Evolutionary conservation across 208 protist species (phyloP).

Genomic region (Acanthamoeba pearcei): DNA sequence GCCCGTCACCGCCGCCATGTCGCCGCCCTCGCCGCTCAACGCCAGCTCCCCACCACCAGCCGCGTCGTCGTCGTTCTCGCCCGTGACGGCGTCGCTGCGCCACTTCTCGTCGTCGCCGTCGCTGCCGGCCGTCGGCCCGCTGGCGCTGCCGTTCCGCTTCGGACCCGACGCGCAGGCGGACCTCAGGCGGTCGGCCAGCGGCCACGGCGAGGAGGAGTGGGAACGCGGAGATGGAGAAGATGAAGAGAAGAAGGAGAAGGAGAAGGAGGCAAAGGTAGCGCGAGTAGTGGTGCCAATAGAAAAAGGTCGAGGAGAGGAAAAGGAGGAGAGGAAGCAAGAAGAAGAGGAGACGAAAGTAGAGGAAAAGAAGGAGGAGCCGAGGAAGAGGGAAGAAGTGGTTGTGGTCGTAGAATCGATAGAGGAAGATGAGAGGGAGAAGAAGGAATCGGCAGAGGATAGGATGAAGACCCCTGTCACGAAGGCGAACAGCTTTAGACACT

Average conservation of each 20-base stretch:
- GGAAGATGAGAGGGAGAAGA: background rate
- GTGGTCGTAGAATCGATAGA: background rate
- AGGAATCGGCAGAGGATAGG: background rate
- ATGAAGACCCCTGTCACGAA: background rate
- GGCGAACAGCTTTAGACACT: background rate
- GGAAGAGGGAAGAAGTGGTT: background rate
- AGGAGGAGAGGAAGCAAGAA: background rate
- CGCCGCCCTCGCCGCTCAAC: background rate
- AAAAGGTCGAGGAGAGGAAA: background rate
- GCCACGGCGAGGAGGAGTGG: background rate
- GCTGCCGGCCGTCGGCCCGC: background rate
- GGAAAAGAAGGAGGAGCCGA: background rate
- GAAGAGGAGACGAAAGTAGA: background rate
- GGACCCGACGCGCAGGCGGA: background rate
- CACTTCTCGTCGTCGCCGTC: constrained; percentile 24
- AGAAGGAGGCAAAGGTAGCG: background rate
- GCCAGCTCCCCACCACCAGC: no score
- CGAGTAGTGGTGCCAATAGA: background rate
- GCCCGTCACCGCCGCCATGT: background rate
- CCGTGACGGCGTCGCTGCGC: background rate
- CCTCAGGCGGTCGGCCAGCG: background rate
- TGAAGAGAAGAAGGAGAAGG: background rate
- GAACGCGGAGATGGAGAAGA: background rate
- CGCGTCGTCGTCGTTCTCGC: background rate
- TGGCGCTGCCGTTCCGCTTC: constrained; percentile 25